phyloP scores from a whole-genome alignment of 129 eudicot species.

The Daucus carota region DNA sequence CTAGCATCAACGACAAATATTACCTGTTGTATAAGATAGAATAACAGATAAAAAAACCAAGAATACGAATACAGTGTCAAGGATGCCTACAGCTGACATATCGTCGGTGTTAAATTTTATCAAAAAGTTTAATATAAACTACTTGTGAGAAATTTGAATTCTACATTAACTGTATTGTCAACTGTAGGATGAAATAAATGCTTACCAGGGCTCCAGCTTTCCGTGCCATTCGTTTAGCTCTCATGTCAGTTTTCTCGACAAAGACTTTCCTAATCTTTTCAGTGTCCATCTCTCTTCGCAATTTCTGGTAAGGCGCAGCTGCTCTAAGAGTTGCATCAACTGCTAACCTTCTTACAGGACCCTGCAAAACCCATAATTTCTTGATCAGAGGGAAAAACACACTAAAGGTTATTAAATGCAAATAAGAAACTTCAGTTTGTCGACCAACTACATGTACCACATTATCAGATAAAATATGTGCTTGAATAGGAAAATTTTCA shows the following conservation, averaged over 20 bases:
- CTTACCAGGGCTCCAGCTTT: slow-evolving; percentile 98
- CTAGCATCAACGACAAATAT: slow-evolving; percentile 99
- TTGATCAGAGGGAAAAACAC: slow-evolving; percentile 5
- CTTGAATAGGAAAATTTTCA: not conserved
- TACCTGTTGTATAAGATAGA: slow-evolving; percentile 42
- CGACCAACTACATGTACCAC: not conserved
- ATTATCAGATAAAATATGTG: not conserved
- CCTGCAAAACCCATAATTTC: slow-evolving; percentile 34
- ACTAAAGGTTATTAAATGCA: not conserved
- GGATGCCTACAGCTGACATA: not conserved
- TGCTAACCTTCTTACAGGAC: slow-evolving; percentile 91
- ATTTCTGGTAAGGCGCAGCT: slow-evolving; percentile 98
- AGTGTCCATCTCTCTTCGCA: slow-evolving; percentile 64
- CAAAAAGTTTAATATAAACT: not conserved
- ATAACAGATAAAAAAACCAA: not conserved
- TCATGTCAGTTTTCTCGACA: slow-evolving; percentile 93
- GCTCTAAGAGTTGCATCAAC: slow-evolving; percentile 99
- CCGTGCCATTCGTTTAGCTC: slow-evolving; percentile 98
- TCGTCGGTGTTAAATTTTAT: not conserved
- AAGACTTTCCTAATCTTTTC: slow-evolving; percentile 68
- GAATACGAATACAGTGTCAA: not conserved
- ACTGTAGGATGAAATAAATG: not conserved
- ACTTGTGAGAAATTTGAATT: not conserved
- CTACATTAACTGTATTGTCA: not conserved
- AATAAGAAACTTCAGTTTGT: not conserved